Conservation (phyloP, 2,329 filamentous ascomycete species). For the Arachnopeziza araneosa region DNA sequence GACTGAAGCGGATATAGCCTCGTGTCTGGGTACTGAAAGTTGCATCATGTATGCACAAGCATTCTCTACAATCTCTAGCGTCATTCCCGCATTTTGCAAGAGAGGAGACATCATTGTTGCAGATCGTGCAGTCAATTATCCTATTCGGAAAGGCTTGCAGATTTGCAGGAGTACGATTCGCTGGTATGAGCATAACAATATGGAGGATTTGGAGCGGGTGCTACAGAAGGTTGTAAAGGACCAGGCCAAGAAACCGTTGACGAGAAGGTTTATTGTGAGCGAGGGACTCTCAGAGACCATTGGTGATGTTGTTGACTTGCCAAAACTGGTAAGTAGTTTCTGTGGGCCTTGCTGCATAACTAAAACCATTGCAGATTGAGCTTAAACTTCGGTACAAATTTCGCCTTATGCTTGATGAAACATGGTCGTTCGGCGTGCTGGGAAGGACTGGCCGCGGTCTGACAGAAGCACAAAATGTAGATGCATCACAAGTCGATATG, state of each 20-base stretch:
- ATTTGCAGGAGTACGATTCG: slow-evolving; percentile 84
- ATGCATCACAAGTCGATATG: slow-evolving; percentile 92
- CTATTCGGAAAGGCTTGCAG: slow-evolving; percentile 90
- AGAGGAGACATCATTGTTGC: slow-evolving; percentile 95
- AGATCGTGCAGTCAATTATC: slow-evolving; percentile 87
- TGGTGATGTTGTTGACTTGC: slow-evolving; percentile 78
- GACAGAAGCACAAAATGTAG: slow-evolving; percentile 95
- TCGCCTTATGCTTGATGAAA: slow-evolving; percentile 94
- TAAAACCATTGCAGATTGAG: slow-evolving; percentile 55
- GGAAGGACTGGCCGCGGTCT: slow-evolving; percentile 86
- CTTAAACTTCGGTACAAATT: slow-evolving; percentile 97
- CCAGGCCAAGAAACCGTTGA: slow-evolving; percentile 76
- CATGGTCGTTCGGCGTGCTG: slow-evolving; percentile 92
- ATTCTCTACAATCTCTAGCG: slow-evolving; percentile 93
- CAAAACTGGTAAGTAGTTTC: slow-evolving; percentile 62
- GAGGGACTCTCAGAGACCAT: slow-evolving; percentile 90
- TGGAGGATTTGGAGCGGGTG: slow-evolving; percentile 84
- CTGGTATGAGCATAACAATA: slow-evolving; percentile 95
- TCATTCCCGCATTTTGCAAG: slow-evolving; percentile 96
- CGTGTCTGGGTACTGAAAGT: slow-evolving; percentile 78
- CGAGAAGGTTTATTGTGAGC: slow-evolving; percentile 89
- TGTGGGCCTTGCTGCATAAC: not conserved
- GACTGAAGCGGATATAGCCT: slow-evolving; percentile 87
- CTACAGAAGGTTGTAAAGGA: slow-evolving; percentile 83
- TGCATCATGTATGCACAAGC: slow-evolving; percentile 96